Conservation (phyloP, 2,329 filamentous ascomycete species). For the Cordyceps militaris region DNA sequence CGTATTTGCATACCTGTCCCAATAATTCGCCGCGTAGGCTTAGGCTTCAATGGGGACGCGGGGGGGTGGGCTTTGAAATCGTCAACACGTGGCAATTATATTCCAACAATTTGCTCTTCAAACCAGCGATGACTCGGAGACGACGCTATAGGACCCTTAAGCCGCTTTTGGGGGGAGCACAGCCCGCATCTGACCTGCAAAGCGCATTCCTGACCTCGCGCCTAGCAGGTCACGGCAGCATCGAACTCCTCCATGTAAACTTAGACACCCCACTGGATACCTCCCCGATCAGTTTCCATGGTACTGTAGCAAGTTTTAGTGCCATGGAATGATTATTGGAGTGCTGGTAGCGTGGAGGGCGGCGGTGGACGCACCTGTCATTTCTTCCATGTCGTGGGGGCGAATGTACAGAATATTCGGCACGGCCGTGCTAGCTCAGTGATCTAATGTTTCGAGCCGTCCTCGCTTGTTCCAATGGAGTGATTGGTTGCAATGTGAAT, state of each 20-base stretch:
- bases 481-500: constrained; percentile 58
- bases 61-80: constrained; percentile 31
- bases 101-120: constrained; percentile 32
- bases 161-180: constrained; percentile 31
- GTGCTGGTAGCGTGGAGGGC: constrained; percentile 36
- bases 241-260: constrained; percentile 35
- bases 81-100: constrained; percentile 41
- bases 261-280: constrained; percentile 38
- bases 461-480: constrained; percentile 51
- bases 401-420: constrained; percentile 55
- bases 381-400: constrained; percentile 52
- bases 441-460: constrained; percentile 57
- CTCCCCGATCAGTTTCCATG: constrained; percentile 31
- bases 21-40: constrained; percentile 49
- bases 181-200: constrained; percentile 26
- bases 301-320: constrained; percentile 36
- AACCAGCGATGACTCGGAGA: constrained; percentile 41
- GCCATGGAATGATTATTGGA: constrained; percentile 42
- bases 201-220: constrained; percentile 30
- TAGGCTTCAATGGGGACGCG: constrained; percentile 51
- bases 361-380: constrained; percentile 44
- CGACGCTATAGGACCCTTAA: constrained; percentile 35
- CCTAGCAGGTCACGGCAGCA: constrained; percentile 39
- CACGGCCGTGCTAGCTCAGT: constrained; percentile 51
- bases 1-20: constrained; percentile 55